phyloP scores from a whole-genome alignment of 176 grass and related monocot genomes.

The Lolium rigidum region DNA sequence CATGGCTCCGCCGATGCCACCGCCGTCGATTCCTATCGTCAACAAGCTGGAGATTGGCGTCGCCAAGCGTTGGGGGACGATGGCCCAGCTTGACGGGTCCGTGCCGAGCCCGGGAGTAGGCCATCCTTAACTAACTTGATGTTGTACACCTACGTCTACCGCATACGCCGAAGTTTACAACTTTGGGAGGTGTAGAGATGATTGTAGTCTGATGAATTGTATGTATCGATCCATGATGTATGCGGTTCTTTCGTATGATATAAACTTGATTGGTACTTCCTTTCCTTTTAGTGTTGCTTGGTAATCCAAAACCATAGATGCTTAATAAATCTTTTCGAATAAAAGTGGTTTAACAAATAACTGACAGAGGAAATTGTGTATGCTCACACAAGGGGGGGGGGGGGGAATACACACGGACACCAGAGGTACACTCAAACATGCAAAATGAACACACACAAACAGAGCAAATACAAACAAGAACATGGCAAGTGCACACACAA shows the following conservation, averaged over 20 bases:
- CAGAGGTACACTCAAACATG: too few species aligned
- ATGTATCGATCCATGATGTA: background rate
- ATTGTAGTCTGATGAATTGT: background rate
- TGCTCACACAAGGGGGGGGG: too few species aligned
- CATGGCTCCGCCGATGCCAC: slow-evolving; percentile 15
- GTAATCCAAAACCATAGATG: too few species aligned
- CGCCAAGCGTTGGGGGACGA: slow-evolving; percentile 1
- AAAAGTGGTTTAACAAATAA: too few species aligned
- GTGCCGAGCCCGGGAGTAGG: slow-evolving; percentile 48
- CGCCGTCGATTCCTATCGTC: background rate
- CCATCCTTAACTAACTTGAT: slow-evolving; percentile 3
- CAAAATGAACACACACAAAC: too few species aligned
- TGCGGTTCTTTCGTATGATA: background rate
- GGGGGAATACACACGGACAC: too few species aligned
- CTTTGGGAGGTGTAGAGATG: background rate
- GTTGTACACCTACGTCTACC: background rate
- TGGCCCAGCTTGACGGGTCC: slow-evolving; percentile 19
- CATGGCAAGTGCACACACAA: too few species aligned
- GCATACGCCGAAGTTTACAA: background rate
- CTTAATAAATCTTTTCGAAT: too few species aligned
- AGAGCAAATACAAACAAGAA: too few species aligned
- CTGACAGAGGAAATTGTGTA: too few species aligned
- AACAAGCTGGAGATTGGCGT: background rate
- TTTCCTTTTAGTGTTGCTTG: too few species aligned
- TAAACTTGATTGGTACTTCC: background rate